Evolutionary conservation across 148 eudicot genomes (phyloP).

Genomic region (Spergularia marina): DNA sequence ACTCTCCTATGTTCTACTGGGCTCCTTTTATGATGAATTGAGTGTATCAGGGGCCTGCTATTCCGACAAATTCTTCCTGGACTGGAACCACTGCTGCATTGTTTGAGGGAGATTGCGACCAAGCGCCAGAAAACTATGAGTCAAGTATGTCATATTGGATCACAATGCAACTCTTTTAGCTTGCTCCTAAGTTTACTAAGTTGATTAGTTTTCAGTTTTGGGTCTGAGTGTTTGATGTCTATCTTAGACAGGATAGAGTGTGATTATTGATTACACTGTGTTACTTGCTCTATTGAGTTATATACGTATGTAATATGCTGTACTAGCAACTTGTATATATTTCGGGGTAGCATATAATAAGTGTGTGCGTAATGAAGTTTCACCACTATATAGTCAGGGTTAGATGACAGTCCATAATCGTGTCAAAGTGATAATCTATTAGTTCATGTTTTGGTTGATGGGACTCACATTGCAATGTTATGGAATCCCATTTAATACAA

Average conservation of each 20-base stretch:
- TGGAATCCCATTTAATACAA: too few species aligned
- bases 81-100: slow-evolving; percentile 64
- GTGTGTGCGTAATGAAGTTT: background rate
- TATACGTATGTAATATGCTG: too few species aligned
- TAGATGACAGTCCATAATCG: background rate
- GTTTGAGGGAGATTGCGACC: slow-evolving; percentile 57
- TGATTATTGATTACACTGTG: too few species aligned
- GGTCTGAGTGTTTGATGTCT: background rate
- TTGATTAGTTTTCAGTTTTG: background rate
- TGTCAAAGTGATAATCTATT: background rate
- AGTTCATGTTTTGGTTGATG: too few species aligned
- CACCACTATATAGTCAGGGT: background rate
- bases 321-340: too few species aligned
- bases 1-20: slow-evolving; percentile 3
- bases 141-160: slow-evolving; percentile 48
- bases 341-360: too few species aligned
- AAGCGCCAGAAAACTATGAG: slow-evolving; percentile 69
- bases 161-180: background rate
- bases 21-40: background rate
- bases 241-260: too few species aligned
- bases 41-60: slow-evolving; percentile 58
- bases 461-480: too few species aligned
- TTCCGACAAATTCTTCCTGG: slow-evolving; percentile 88
- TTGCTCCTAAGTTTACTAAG: background rate
- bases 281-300: too few species aligned